Conservation (phyloP, 164 flowering plant genomes). For the Stephania cephalantha region DNA sequence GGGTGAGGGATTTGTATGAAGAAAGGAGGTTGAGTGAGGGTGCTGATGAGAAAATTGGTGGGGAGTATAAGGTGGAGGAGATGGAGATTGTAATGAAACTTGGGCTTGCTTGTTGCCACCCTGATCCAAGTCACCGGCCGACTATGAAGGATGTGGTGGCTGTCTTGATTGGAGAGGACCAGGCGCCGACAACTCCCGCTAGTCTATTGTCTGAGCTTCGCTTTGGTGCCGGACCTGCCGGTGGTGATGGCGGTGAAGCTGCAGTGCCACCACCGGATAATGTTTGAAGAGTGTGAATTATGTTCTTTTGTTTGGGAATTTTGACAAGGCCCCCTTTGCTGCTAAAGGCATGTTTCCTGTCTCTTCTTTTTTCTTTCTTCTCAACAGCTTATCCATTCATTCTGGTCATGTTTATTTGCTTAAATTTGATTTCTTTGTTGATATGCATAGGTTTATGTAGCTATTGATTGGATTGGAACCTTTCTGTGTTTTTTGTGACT, state of each 20-base stretch:
- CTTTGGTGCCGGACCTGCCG: constrained; percentile 8
- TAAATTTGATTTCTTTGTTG: no score
- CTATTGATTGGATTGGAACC: no score
- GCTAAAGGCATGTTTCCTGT: no score
- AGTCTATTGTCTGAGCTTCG: background rate
- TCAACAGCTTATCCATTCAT: no score
- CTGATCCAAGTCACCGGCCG: constrained; percentile 59
- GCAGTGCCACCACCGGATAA: no score
- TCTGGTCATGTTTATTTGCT: no score
- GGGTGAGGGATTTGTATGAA: constrained; percentile 55
- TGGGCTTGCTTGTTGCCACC: constrained; percentile 72
- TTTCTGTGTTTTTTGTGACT: no score
- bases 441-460: no score
- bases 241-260: background rate
- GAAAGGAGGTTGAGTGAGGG: constrained; percentile 44
- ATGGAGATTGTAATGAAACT: constrained; percentile 55
- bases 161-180: constrained; percentile 24
- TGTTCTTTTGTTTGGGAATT: no score
- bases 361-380: no score
- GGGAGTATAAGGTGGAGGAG: constrained; percentile 44
- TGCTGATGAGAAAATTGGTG: constrained; percentile 50
- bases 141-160: constrained; percentile 64
- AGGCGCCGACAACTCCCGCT: background rate
- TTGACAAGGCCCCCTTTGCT: no score
- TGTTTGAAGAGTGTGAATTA: no score